Base-by-base conservation (phyloP, 805 yeast genomes). In the Lipomyces starkeyi region DNA sequence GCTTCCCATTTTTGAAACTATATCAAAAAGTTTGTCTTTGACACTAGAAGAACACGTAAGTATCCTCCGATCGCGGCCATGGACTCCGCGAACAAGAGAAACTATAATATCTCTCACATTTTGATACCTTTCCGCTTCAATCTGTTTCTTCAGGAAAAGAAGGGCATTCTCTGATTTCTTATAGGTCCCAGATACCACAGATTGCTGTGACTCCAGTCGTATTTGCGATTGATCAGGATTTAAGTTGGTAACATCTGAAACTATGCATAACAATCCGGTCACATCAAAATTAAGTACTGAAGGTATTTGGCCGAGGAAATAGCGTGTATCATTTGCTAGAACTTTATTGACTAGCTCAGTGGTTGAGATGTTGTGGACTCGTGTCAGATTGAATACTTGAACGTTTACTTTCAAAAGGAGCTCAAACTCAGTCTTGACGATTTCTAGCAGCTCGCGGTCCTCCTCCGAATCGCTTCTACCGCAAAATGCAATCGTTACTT, bases 241-340 rank as follows among this genome's bases (percentile, higher is more conserved):
- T 25, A 64, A 34, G 32, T 61, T 64, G 54, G 68, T 61, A n/a
- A 67, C 49, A 32, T 67, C 71, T 11, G 71, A 67, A n/a, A 64
- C 47, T 37, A 67, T 43, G 29, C 62, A 54, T n/a, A 67, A 37
- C 37, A 65, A 17, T 4, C 62, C 65, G 3, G 71, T 67, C 11
- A 67, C 68, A 52, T 67, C 71, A 47, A 67, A 64, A 43, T 54
- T 64, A 6, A 67, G 54, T 27, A 64, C 43, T 22, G 47, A 35
- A 3, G 68, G 68, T 22, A 67, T 40, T n/a, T 61, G 62, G 13
- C n/a, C 7, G n/a, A 40, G 8, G 17, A 67, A 67, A 29, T 43
- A 58, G 13, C 58, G 14, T 17, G 53, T 25, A 47, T 67, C 71
- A 3, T 64, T 63, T 29, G 22, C 35, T 20, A 53, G 25, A 14